Evolutionary conservation across 2,329 filamentous ascomycete species (phyloP), one percentile per base, ranked within the genome.

Genomic region (Neofusicoccum sp.): DNA sequence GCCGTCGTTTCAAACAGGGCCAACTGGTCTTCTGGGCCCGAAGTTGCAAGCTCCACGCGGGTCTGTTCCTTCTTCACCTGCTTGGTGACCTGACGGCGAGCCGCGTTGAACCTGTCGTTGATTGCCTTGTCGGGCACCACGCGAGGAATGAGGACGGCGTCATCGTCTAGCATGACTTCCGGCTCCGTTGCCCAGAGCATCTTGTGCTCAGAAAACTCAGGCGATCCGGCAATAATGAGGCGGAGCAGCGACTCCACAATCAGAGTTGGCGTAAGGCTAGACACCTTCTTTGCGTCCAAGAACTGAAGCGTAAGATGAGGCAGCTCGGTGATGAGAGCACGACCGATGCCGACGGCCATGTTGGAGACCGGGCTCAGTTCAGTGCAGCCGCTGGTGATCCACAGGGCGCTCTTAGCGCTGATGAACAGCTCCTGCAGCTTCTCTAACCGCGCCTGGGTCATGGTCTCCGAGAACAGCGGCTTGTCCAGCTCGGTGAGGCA

Each of bases 221-320:
- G 41, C 3, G 33, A 33, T 0, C 30, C 12, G 2, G 30, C 8
- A 9, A 58, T 24, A 24, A n/a, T n/a, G 1, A 60, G 43, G 7
- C 57, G 57, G 24, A 60, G 43, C 4, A 60, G 33, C 6, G 11
- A 45, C 36, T 60, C 40, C 2, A 26, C 34, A 16, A 60, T 16
- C 2, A 43, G 2, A 6, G 16, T 36, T 4, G 41, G n/a, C 20
- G 14, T 28, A 14, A 41, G 33, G 3, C 24, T 12, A 0, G 34
- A 24, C 6, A 40, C 8, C 7, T 34, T 45, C 5, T 58, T 61
- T 26, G 69, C 36, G 36, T 71, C 67, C 14, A 71, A 20, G 33
- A 63, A 64, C 30, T 68, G 67, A 7, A 69, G 45, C 1, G 47
- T 60, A 0, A 70, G n/a, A 4, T 65, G 48, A 1, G 61, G 58